Evolutionary conservation across 148 eudicot species (phyloP), one percentile per base, ranked within the genome.

Genomic region (Spergularia bocconei): DNA sequence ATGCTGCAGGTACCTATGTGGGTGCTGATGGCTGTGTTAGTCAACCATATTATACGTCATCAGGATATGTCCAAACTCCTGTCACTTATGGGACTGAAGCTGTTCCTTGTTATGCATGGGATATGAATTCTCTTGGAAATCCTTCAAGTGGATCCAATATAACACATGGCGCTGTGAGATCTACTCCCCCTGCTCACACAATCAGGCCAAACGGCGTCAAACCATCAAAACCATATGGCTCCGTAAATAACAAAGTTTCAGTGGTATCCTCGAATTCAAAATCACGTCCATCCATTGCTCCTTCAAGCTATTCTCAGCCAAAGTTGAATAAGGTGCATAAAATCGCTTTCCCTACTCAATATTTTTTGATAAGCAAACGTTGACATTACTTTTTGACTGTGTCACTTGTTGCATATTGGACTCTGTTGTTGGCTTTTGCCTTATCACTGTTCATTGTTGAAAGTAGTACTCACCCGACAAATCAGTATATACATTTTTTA

Each of bases 41-140:
- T 57, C 89, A 81, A 54, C 83, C 81, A 19, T 86, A 85, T 74
- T 84, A 53, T 83, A 67, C 85, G 55, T 82, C 87, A 19, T 76
- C 85, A 13, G 91, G 85, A 33, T 89, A 83, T 73, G 81, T 75
- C 65, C 88, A 82, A 76, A 78, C 84, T 19, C 85, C 86, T 29
- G 85, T 64, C 39, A 79, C 90, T 54, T 87, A 80, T 81, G 90
- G 91, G 53, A 73, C 90, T 53, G 97, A 89, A 39, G 82, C 86
- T 50, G 78, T 82, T 77, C 90, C 88, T 67, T 73, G 83, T 78
- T 87, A 89, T 74, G 55, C 90, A 4, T 87, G 90, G 90, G 88
- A 86, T 79, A 65, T 81, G 11, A 87, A 75, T 82, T 84, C 79
- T 82, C 82, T 61, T 48, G 79, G 73, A 19, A 69, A 75, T 71